Evolutionary conservation across 2,329 filamentous ascomycete genomes (phyloP).

Genomic region (Decorospora gaudefroyi): DNA sequence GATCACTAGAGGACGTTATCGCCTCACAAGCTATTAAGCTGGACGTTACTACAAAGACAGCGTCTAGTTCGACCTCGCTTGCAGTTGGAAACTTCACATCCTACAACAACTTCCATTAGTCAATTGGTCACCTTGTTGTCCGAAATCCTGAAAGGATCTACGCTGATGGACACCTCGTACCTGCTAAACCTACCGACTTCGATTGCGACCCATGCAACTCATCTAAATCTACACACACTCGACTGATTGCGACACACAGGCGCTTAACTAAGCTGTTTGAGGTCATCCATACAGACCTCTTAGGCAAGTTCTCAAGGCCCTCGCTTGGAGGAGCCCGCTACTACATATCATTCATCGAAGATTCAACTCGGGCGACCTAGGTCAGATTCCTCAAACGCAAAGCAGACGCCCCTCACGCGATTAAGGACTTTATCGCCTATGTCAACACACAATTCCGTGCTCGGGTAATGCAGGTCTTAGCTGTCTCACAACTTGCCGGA

Average conservation of each 20-base stretch:
- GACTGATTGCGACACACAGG: neutral
- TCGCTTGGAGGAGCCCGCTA: slow-evolving; percentile 4
- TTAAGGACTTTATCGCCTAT: slow-evolving; percentile 9
- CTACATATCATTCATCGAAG: slow-evolving; percentile 13
- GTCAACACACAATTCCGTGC: slow-evolving; percentile 4
- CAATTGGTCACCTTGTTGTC: neutral
- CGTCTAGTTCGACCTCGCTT: neutral
- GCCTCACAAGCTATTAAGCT: neutral
- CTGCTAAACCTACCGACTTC: neutral
- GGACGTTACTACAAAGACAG: neutral
- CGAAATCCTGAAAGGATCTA: neutral
- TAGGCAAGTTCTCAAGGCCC: slow-evolving; percentile 2
- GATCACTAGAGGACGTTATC: neutral
- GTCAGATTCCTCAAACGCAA: slow-evolving; percentile 12
- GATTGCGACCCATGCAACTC: slow-evolving; percentile 1
- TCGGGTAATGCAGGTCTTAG: neutral
- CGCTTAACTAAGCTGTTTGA: slow-evolving; percentile 1
- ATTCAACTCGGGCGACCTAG: slow-evolving; percentile 1
- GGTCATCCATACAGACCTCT: slow-evolving; percentile 9
- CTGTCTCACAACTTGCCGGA: neutral
- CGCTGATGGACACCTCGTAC: slow-evolving; percentile 4
- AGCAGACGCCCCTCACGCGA: slow-evolving; percentile 3
- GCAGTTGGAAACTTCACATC: neutral
- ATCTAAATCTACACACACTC: slow-evolving; percentile 2
- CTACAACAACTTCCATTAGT: slow-evolving; percentile 9